Base-by-base conservation (phyloP, 164 flowering plant species). In the Vitis amurensis region DNA sequence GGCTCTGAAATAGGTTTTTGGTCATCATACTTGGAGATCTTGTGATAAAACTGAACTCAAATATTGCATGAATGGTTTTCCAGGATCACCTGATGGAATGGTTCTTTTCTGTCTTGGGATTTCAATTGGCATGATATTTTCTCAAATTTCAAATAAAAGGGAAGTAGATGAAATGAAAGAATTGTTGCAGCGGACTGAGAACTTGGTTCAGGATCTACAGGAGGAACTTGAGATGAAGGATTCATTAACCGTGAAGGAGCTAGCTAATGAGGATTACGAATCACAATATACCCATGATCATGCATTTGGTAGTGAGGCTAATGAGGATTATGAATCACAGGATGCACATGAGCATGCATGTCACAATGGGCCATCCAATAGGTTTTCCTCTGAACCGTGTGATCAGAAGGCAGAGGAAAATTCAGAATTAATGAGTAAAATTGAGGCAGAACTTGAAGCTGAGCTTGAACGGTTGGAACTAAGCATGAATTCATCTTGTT, bases 401-500 rank as follows among this genome's bases (percentile, higher is more conserved):
- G 59, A 44, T 69, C 68, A 66, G 66, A 75, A 78, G 11, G 71
- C 72, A 29, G 75, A 64, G n/a, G 69, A 68, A 55, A 70, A 73
- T 55, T 79, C 85, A 50, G 89, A 81, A 44, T 76, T 82, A 50
- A 79, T 81, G 79, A 89, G 88, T 68, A 82, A 78, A 70, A 88
- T 92, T 77, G 98, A 91, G 83, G 97, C 93, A 29, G 98, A 94
- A 87, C 98, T 94, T 77, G 95, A 91, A 87, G 97, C 93, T 60
- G 98, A 94, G 76, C 79, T 94, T 70, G 95, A 89, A 77, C 87
- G 89, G 77, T 69, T 94, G 84, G 97, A 88, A 66, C 72, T 92
- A 55, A 86, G 78, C 80, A 84, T 89, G 77, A 84, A 77, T 31
- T 49, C 84, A 17, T 79, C 87, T 48, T 76, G 69, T 55, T 52